A percentile compares a stretch with the other conserved stretches of the same genome.
phyloP scores from a whole-genome alignment of 768 basidiomycete genomes.

The Cystobasidium ongulense region DNA sequence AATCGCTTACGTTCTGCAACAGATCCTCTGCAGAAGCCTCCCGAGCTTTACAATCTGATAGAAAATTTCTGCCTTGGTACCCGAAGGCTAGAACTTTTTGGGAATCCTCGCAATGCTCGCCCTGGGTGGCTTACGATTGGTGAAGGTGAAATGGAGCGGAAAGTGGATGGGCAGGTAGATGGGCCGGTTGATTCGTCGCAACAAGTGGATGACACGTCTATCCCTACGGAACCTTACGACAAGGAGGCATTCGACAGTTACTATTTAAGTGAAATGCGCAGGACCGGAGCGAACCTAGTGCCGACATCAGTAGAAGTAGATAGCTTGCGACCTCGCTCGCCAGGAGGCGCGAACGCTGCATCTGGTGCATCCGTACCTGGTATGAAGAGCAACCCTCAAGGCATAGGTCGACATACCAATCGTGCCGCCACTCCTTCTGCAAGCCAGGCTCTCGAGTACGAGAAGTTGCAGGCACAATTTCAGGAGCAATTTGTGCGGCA shows the following conservation, averaged over 20 bases:
- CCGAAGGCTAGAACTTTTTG: conserved; percentile 83
- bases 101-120: conserved; percentile 58
- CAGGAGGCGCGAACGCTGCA: conserved; percentile 41
- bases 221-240: conserved; percentile 40
- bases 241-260: conserved; percentile 25
- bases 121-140: conserved; percentile 84
- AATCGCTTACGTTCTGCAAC: neutral
- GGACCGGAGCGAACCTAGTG: neutral
- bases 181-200: conserved; percentile 47
- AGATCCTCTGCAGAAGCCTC: conserved; percentile 80
- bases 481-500: conserved; percentile 1
- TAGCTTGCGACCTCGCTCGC: conserved; percentile 73
- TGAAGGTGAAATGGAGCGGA: conserved; percentile 46
- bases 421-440: conserved; percentile 22
- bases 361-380: neutral
- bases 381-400: conserved; percentile 29
- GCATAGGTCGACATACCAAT: conserved; percentile 27
- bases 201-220: conserved; percentile 41
- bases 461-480: conserved; percentile 9
- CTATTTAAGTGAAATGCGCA: neutral
- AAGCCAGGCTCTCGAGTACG: conserved; percentile 9
- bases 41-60: conserved; percentile 89
- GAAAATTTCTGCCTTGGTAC: conserved; percentile 96
- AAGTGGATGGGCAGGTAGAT: too few relatives aligned
- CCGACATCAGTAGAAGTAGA: conserved; percentile 59